phyloP scores from a whole-genome alignment of 1,284 basidiomycete genomes.

The Heterobasidion parviporum region DNA sequence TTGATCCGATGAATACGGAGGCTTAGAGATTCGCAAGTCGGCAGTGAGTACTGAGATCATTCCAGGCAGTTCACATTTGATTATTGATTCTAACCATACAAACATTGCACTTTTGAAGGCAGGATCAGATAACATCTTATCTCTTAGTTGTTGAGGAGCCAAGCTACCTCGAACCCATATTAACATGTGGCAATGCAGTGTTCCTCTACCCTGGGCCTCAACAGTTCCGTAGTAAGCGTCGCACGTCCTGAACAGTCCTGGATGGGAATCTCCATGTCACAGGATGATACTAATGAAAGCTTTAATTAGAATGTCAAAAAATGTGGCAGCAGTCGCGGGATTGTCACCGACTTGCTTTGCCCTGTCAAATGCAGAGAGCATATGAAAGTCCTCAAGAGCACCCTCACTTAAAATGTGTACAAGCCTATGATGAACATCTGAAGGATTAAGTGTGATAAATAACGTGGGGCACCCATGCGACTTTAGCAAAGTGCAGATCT shows the following conservation, averaged over 20 bases:
- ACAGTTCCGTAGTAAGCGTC: constrained; percentile 20
- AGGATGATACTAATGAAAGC: constrained; percentile 12
- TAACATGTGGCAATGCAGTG: constrained; percentile 18
- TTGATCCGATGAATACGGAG: background rate
- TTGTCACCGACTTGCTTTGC: constrained; percentile 8
- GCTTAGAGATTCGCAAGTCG: background rate
- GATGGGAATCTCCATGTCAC: background rate
- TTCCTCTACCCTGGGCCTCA: constrained; percentile 17
- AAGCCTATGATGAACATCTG: constrained; percentile 13
- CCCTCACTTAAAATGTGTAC: constrained; percentile 2
- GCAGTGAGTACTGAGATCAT: background rate
- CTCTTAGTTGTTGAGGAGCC: constrained; percentile 5
- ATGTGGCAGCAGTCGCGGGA: constrained; percentile 9
- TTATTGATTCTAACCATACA: constrained; percentile 6
- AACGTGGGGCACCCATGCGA: constrained; percentile 14
- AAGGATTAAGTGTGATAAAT: constrained; percentile 19
- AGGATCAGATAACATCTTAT: background rate
- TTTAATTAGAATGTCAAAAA: constrained; percentile 13
- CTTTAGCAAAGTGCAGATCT: constrained; percentile 12
- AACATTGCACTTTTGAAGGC: constrained; percentile 4
- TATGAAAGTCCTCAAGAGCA: constrained; percentile 1
- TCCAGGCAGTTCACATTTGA: constrained; percentile 8
- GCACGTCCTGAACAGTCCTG: constrained; percentile 15
- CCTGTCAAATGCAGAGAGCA: constrained; percentile 7
- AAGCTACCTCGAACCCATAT: constrained; percentile 13